These are phyloP conservation scores for Phytopythium oedochilum DNA, from an alignment of 352 stramenopile species.

Conservation along the genomic window DNA sequence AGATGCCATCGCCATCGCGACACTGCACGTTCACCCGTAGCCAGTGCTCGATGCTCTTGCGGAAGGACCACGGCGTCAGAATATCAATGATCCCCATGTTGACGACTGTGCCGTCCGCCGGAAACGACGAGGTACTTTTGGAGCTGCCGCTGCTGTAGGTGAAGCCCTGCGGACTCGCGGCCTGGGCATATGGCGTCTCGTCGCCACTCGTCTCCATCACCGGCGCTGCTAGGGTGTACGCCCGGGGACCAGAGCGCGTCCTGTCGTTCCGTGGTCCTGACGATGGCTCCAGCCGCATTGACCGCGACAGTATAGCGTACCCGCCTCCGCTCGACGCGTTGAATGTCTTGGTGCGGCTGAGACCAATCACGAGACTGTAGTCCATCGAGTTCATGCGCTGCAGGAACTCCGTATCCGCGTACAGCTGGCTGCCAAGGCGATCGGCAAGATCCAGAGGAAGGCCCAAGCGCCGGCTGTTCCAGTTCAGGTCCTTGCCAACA, in stretches of 20 bases:
- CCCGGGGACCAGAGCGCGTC: not conserved
- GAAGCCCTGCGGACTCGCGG: conserved; percentile 40
- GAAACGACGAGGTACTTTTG: conserved; percentile 33
- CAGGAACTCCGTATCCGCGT: conserved; percentile 91
- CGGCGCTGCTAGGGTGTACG: not conserved
- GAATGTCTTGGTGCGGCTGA: conserved; percentile 60
- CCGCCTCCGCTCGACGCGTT: conserved; percentile 26
- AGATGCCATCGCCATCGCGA: conserved; percentile 73
- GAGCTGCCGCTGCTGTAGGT: conserved; percentile 18
- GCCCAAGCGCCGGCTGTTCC: conserved; percentile 71
- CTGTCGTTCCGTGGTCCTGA: not conserved
- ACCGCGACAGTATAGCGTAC: conserved; percentile 11
- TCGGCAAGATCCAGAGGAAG: conserved; percentile 65
- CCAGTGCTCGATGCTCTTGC: conserved; percentile 91
- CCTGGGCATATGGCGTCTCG: conserved; percentile 53
- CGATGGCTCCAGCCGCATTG: conserved; percentile 16
- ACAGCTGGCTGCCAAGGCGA: conserved; percentile 80
- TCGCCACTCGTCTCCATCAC: conserved; percentile 17
- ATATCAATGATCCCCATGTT: conserved; percentile 98
- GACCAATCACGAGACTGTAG: conserved; percentile 94
- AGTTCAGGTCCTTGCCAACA: conserved; percentile 87
- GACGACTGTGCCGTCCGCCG: conserved; percentile 69
- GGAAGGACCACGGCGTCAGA: conserved; percentile 92
- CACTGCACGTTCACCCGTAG: conserved; percentile 77
- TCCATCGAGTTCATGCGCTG: conserved; percentile 96